Evolutionary conservation across 306 rosid genomes (phyloP).

Genomic region (Sicyos edulis): DNA sequence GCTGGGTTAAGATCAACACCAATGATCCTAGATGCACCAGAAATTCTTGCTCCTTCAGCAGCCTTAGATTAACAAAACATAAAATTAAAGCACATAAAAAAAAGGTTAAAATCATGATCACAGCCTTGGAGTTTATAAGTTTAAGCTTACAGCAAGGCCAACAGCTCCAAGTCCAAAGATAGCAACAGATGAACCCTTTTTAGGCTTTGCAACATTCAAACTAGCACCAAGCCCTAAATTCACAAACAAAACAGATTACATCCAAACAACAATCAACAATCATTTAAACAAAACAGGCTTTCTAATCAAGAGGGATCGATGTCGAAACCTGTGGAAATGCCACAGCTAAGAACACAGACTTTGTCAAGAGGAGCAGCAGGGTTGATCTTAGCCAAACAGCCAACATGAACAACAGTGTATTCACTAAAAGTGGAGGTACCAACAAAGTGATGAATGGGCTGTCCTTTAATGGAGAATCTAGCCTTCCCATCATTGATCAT

Average conservation of each 20-base stretch:
- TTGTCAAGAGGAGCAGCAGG: constrained; percentile 88
- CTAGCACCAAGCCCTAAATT: constrained; percentile 51
- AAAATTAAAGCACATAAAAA: too few relatives aligned
- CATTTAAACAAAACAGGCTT: too few relatives aligned
- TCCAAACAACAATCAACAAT: too few relatives aligned
- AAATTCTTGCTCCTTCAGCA: constrained; percentile 78
- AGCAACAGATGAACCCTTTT: constrained; percentile 69
- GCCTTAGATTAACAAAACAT: constrained; percentile 32
- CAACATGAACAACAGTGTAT: constrained; percentile 69
- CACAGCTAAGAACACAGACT: constrained; percentile 86
- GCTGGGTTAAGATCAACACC: constrained; percentile 65
- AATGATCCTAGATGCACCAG: constrained; percentile 68
- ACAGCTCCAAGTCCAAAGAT: constrained; percentile 84
- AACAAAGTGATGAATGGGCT: constrained; percentile 69
- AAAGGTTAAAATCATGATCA: neutral
- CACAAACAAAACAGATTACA: too few relatives aligned
- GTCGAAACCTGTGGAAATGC: constrained; percentile 67
- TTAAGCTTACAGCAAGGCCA: constrained; percentile 67
- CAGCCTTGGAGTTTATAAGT: neutral
- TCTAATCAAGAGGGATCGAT: too few relatives aligned
- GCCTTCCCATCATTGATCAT: constrained; percentile 58
- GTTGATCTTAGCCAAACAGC: constrained; percentile 77
- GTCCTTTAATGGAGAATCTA: constrained; percentile 63
- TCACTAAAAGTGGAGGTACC: constrained; percentile 92
- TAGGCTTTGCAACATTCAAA: constrained; percentile 77